These are phyloP conservation scores for Apiospora sp. DNA, from an alignment of 2,329 filamentous ascomycete genomes.

Conservation along the genomic window DNA sequence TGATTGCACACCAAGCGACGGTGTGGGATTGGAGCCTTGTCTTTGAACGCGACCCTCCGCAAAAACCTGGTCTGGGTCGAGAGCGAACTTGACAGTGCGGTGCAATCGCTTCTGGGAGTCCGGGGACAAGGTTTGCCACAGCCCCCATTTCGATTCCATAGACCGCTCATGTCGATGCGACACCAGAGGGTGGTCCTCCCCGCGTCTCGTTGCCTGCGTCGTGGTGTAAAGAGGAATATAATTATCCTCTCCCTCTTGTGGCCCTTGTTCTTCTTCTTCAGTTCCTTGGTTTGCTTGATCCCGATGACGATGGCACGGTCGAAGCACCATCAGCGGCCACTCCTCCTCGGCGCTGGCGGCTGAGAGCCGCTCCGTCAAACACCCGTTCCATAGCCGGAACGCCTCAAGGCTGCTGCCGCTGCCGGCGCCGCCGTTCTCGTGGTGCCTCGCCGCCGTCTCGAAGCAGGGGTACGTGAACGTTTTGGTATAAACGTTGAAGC, in stretches of 20 bases:
- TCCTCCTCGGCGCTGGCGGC: not conserved
- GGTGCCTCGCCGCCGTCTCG: constrained; percentile 27
- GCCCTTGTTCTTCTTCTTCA: not conserved
- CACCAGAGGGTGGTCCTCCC: not conserved
- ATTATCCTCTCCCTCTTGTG: not conserved
- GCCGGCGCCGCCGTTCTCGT: not conserved
- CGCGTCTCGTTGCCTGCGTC: constrained; percentile 21
- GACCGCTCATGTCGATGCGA: not conserved
- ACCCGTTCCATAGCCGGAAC: constrained; percentile 40
- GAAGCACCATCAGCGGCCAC: constrained; percentile 4
- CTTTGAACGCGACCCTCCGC: constrained; percentile 27
- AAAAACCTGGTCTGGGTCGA: constrained; percentile 29
- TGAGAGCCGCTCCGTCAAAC: constrained; percentile 31
- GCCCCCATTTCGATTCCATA: not conserved
- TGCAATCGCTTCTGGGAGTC: not conserved
- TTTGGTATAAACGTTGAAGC: constrained; percentile 44
- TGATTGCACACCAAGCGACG: constrained; percentile 28
- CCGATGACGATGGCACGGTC: not conserved
- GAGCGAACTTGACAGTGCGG: constrained; percentile 30
- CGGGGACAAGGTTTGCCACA: constrained; percentile 16
- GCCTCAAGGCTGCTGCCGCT: constrained; percentile 18
- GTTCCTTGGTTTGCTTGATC: not conserved
- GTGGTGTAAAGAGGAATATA: constrained; percentile 31
- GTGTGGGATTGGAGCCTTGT: constrained; percentile 28
- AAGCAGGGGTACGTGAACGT: constrained; percentile 36